phyloP scores from a whole-genome alignment of 2,329 filamentous ascomycete genomes.

The Calonectria leucothoes region DNA sequence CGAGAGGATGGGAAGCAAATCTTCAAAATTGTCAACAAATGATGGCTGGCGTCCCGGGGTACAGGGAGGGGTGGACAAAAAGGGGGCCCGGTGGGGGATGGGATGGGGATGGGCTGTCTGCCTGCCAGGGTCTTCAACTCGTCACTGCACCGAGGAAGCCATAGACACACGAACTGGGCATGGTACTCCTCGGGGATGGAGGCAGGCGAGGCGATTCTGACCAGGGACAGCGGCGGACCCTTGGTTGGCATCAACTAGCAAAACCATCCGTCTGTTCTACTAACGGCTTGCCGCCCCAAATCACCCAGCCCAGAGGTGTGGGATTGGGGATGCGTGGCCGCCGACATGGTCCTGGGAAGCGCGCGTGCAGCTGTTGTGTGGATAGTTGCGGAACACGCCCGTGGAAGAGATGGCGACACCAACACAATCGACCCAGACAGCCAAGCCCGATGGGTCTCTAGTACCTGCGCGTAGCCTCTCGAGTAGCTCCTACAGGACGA shows the following conservation, averaged over 20 bases:
- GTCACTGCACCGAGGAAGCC: slow-evolving; percentile 17
- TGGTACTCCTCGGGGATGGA: slow-evolving; percentile 2
- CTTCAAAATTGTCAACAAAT: slow-evolving; percentile 18
- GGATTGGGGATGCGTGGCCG: slow-evolving; percentile 2
- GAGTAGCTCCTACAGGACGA: not conserved
- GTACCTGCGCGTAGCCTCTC: not conserved
- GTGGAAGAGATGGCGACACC: not conserved
- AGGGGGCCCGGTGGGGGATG: slow-evolving; percentile 25
- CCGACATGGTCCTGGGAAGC: not conserved
- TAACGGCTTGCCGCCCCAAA: slow-evolving; percentile 17
- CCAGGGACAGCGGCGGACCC: slow-evolving; percentile 6
- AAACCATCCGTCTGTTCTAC: slow-evolving; percentile 8
- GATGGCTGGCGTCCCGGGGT: slow-evolving; percentile 13
- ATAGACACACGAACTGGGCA: slow-evolving; percentile 2
- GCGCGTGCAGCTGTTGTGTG: not conserved
- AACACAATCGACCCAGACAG: not conserved
- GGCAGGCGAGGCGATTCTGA: slow-evolving; percentile 12
- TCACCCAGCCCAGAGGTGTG: not conserved
- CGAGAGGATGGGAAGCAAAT: slow-evolving; percentile 1
- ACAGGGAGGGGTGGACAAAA: slow-evolving; percentile 32
- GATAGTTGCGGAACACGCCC: slow-evolving; percentile 5
- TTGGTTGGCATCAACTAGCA: slow-evolving; percentile 9
- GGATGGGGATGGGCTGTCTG: slow-evolving; percentile 31
- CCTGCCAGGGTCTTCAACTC: slow-evolving; percentile 32
- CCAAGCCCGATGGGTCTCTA: not conserved